Evolutionary conservation across 83 land plant genomes (phyloP).

Genomic region (Thuja plicata): DNA sequence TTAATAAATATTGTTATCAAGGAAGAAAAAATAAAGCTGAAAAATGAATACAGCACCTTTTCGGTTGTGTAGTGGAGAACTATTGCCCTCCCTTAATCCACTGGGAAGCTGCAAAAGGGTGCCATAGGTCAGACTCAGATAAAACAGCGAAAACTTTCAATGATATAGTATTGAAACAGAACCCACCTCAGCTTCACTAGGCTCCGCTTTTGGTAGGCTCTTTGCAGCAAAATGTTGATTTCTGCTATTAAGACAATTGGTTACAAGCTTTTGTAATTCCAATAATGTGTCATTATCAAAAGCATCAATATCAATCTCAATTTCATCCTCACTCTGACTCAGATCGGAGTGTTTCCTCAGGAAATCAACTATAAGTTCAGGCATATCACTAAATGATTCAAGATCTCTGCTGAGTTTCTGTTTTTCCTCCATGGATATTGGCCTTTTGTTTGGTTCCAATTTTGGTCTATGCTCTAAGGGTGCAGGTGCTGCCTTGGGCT

Average conservation of each 20-base stretch:
- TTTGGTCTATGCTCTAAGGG: neutral
- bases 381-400: slow-evolving; percentile 65
- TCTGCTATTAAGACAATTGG: slow-evolving; percentile 27
- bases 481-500: neutral
- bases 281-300: slow-evolving; percentile 52
- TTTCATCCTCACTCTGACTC: slow-evolving; percentile 62
- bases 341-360: slow-evolving; percentile 45
- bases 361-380: slow-evolving; percentile 69
- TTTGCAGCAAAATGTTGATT: neutral
- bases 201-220: neutral
- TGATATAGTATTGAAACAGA: neutral
- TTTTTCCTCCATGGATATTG: slow-evolving; percentile 81
- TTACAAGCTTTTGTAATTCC: slow-evolving; percentile 41
- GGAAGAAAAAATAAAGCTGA: neutral
- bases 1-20: too few relatives aligned
- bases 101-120: neutral
- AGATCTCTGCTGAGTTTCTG: slow-evolving; percentile 53
- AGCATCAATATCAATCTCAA: slow-evolving; percentile 63
- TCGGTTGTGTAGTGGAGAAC: neutral
- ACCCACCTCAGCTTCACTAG: slow-evolving; percentile 12
- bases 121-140: neutral
- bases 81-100: neutral
- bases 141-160: neutral
- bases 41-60: neutral
- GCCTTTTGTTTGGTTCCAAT: slow-evolving; percentile 25